These are phyloP conservation scores for Sinapis alba DNA, from an alignment of 441 rosid species.

Conservation along the genomic window DNA sequence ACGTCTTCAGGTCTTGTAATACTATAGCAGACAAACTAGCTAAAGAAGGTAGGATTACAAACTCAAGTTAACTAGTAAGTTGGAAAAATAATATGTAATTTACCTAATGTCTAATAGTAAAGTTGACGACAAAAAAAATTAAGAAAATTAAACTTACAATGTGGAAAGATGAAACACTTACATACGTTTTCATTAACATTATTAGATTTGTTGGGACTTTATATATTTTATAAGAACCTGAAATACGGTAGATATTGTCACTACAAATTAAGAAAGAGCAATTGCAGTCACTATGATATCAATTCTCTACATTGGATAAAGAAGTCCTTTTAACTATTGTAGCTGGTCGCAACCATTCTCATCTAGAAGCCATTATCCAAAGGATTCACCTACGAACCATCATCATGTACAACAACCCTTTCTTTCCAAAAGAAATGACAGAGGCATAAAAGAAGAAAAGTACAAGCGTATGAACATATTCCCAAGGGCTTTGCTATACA, in stretches of 20 bases:
- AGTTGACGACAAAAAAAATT: too few relatives aligned
- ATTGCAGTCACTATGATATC: background rate
- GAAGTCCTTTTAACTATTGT: background rate
- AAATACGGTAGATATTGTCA: background rate
- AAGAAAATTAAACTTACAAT: background rate
- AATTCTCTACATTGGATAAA: background rate
- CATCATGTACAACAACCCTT: conserved; percentile 38
- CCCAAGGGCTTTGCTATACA: conserved; percentile 38
- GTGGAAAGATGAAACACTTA: background rate
- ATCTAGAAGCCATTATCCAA: conserved; percentile 24
- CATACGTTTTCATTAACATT: background rate
- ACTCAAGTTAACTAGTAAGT: too few relatives aligned
- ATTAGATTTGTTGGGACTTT: background rate
- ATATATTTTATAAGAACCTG: background rate
- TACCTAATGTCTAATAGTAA: too few relatives aligned
- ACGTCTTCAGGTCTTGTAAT: too few relatives aligned
- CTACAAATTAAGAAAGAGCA: background rate
- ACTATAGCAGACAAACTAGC: too few relatives aligned
- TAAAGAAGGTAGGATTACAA: too few relatives aligned
- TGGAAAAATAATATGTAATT: too few relatives aligned
- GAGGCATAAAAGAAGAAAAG: conserved; percentile 8
- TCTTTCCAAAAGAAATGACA: conserved; percentile 13
- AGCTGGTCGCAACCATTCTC: conserved; percentile 25
- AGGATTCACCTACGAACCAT: conserved; percentile 22
- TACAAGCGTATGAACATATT: conserved; percentile 20